Evolutionary conservation across 2,329 filamentous ascomycete species (phyloP).

Genomic region (Lasiodiplodia citricola): DNA sequence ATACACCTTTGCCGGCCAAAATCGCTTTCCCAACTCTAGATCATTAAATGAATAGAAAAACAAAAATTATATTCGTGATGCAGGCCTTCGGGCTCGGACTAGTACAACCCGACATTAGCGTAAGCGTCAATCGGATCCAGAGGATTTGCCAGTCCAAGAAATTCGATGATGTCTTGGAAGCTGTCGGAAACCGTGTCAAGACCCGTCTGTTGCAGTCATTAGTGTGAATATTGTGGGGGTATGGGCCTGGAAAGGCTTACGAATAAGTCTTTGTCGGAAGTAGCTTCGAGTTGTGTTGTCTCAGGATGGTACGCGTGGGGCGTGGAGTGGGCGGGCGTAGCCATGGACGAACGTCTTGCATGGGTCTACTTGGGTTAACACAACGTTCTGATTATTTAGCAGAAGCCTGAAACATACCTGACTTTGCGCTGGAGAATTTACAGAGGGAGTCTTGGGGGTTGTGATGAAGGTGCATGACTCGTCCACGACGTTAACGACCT

Average conservation of each 20-base stretch:
- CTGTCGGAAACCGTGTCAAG: constrained; percentile 11
- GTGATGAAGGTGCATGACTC: constrained; percentile 15
- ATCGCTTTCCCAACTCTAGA: not conserved
- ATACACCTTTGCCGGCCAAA: not conserved
- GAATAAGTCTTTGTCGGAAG: not conserved
- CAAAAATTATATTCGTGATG: not conserved
- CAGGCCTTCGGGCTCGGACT: not conserved
- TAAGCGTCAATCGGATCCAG: not conserved
- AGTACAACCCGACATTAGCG: not conserved
- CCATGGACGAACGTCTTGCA: not conserved
- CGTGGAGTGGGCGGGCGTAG: not conserved
- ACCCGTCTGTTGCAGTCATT: not conserved
- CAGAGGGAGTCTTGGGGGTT: constrained; percentile 3
- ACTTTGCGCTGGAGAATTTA: not conserved
- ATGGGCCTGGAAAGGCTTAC: not conserved
- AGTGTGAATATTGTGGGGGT: not conserved
- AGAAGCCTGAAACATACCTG: not conserved
- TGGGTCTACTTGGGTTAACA: not conserved
- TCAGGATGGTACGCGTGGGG: not conserved
- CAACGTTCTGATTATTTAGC: rapidly evolving
- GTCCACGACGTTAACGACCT: constrained; percentile 2
- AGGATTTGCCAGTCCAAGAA: constrained; percentile 3
- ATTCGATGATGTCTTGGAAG: constrained; percentile 19
- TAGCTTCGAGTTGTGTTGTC: not conserved
- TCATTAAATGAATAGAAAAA: not conserved